phyloP scores from a whole-genome alignment of 208 protist species.

The Trypanosomatidae sp. region DNA sequence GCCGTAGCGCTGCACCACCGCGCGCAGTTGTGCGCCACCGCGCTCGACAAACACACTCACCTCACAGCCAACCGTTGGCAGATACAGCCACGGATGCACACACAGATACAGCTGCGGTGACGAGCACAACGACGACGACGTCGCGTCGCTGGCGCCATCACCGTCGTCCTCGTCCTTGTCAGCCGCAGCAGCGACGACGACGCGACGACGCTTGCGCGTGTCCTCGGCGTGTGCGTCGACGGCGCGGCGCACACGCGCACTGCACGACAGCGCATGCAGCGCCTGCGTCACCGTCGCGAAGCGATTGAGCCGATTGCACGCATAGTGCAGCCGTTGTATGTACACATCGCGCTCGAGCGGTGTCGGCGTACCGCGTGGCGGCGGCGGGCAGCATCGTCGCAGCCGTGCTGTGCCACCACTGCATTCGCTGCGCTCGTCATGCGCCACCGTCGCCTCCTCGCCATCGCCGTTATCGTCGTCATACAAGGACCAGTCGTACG shows the following conservation, averaged over 20 bases:
- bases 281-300: constrained; percentile 32
- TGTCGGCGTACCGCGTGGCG: constrained; percentile 57
- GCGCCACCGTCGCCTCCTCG: not conserved
- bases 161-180: constrained; percentile 2
- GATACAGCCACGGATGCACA: constrained; percentile 58
- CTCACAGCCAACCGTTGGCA: constrained; percentile 64
- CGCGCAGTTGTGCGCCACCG: constrained; percentile 29
- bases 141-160: not conserved
- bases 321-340: constrained; percentile 45
- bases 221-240: constrained; percentile 1
- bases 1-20: constrained; percentile 51
- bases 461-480: constrained; percentile 4
- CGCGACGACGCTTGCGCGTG: not conserved
- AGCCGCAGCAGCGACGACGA: not conserved
- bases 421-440: not conserved
- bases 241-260: constrained; percentile 19
- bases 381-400: constrained; percentile 33
- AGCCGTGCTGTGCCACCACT: constrained; percentile 11
- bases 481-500: constrained; percentile 67
- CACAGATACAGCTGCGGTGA: constrained; percentile 15
- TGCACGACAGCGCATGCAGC: constrained; percentile 30
- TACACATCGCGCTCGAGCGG: constrained; percentile 75
- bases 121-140: not conserved
- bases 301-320: constrained; percentile 57
- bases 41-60: constrained; percentile 40